A percentile compares a stretch with the other conserved stretches of the same genome.
Evolutionary conservation across 345 rosid species (phyloP).

Genomic region (Camelina neglecta): DNA sequence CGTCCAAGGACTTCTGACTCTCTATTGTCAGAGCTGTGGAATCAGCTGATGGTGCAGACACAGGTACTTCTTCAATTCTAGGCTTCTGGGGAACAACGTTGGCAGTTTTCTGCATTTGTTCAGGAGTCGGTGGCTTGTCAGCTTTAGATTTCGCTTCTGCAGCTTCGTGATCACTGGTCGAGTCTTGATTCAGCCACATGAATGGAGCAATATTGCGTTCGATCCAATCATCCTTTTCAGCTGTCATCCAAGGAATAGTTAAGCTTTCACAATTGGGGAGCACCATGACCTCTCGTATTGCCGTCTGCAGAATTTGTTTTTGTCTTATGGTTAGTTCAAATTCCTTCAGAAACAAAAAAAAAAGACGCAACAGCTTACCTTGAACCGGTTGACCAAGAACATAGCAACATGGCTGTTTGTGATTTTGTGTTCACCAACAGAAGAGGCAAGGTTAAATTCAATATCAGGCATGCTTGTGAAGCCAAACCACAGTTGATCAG

Average conservation of each 20-base stretch:
- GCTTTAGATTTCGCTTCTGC: constrained; percentile 51
- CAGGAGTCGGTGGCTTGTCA: constrained; percentile 42
- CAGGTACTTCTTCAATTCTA: constrained; percentile 28
- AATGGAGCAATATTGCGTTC: constrained; percentile 77
- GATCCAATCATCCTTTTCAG: constrained; percentile 93
- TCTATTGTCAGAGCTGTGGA: constrained; percentile 32
- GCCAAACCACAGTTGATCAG: constrained; percentile 94
- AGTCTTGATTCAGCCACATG: constrained; percentile 84
- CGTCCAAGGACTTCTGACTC: constrained; percentile 53
- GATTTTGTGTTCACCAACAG: constrained; percentile 90
- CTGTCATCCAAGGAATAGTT: constrained; percentile 84
- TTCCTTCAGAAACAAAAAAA: neutral
- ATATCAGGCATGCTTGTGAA: constrained; percentile 92
- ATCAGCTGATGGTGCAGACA: constrained; percentile 29
- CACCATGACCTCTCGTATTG: constrained; percentile 76
- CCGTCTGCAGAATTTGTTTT: constrained; percentile 51
- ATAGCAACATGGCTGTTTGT: constrained; percentile 66
- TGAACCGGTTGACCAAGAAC: constrained; percentile 76
- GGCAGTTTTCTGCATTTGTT: constrained; percentile 44
- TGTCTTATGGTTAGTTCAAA: constrained; percentile 6
- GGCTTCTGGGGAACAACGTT: constrained; percentile 33
- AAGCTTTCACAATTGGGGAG: constrained; percentile 88
- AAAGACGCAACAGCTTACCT: constrained; percentile 53
- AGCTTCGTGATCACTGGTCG: constrained; percentile 43
- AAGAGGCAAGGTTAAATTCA: constrained; percentile 72